These are phyloP conservation scores for Theobroma grandiflorum DNA, from an alignment of 441 rosid genomes.

Conservation along the genomic window DNA sequence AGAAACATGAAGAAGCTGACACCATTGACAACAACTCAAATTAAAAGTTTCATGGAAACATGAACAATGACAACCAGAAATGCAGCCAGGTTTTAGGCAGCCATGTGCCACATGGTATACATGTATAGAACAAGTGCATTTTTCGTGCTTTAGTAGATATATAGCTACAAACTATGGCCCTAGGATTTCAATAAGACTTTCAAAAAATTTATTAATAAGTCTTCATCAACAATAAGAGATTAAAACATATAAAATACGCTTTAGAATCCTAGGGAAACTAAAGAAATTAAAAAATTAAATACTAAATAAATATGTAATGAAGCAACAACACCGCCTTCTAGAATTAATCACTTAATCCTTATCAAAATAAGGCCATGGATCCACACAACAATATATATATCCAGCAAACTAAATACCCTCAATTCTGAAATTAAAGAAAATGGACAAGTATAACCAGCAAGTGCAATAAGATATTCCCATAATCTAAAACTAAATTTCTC, in stretches of 20 bases:
- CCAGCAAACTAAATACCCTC: neutral
- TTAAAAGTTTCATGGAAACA: neutral
- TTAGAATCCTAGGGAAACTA: neutral
- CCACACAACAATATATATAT: neutral
- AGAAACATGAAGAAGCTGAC: neutral
- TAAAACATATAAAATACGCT: neutral
- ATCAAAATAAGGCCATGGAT: neutral
- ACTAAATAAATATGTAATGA: neutral
- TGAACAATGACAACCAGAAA: neutral
- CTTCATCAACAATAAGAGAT: neutral
- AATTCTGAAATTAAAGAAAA: neutral
- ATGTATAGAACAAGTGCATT: neutral
- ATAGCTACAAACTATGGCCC: neutral
- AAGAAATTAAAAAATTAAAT: neutral
- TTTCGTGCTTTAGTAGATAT: neutral
- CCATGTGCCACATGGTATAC: neutral
- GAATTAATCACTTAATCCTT: neutral
- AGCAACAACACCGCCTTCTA: neutral
- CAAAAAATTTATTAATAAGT: neutral
- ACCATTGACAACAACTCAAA: neutral
- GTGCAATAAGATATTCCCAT: no score
- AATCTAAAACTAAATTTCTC: conserved; percentile 1
- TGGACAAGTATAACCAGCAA: neutral
- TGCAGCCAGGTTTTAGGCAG: neutral
- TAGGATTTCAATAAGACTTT: neutral